A percentile compares a stretch with the other conserved stretches of the same genome.
Conservation (phyloP, 176 grass and related monocot species). For the Musa troglodytarum region DNA sequence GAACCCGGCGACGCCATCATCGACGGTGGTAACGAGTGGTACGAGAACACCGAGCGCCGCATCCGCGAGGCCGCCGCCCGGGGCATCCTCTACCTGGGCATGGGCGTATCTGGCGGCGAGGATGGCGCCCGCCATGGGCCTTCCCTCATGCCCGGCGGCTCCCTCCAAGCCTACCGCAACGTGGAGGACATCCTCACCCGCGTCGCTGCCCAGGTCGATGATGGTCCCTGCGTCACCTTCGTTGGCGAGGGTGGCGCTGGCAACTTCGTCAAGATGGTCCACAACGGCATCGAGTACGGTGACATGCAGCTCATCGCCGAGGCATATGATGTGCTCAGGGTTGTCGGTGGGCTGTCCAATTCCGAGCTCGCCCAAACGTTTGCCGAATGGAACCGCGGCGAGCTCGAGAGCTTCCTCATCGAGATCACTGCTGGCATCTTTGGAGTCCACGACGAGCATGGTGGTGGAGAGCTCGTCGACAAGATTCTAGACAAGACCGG, state of each 20-base stretch:
- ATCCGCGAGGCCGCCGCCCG: conserved; percentile 38
- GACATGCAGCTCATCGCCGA: conserved; percentile 87
- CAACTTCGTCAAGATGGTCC: conserved; percentile 96
- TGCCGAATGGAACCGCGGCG: conserved; percentile 60
- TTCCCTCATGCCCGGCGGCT: conserved; percentile 75
- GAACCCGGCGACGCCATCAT: conserved; percentile 71
- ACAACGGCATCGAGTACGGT: conserved; percentile 85
- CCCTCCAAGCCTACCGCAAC: conserved; percentile 64
- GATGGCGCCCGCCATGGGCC: conserved; percentile 72
- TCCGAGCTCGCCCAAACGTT: conserved; percentile 57
- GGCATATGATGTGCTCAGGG: conserved; percentile 63
- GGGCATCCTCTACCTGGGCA: conserved; percentile 76
- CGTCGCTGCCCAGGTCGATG: conserved; percentile 69
- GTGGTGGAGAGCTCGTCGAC: conserved; percentile 42
- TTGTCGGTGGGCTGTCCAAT: conserved; percentile 44
- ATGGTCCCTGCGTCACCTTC: conserved; percentile 74
- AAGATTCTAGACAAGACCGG: conserved; percentile 89
- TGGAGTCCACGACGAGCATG: conserved; percentile 38
- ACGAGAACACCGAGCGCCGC: conserved; percentile 81
- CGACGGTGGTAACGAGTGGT: conserved; percentile 88
- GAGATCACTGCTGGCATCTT: conserved; percentile 79
- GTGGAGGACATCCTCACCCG: conserved; percentile 53
- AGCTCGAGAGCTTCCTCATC: conserved; percentile 86
- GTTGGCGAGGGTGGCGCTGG: conserved; percentile 57
- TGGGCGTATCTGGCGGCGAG: conserved; percentile 80